Evolutionary conservation across 345 rosid species (phyloP).

Genomic region (Corymbia maculata): DNA sequence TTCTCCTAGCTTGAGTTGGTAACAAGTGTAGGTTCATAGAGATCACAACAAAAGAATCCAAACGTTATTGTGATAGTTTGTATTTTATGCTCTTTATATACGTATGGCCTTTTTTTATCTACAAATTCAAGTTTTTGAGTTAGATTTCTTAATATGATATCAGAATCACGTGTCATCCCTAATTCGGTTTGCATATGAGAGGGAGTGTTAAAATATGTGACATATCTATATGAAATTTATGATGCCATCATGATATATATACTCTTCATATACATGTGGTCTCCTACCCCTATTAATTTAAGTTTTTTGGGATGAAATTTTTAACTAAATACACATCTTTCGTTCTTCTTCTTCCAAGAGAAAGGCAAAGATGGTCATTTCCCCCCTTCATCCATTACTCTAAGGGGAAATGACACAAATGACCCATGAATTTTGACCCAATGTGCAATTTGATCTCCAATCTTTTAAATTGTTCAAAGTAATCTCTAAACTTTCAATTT

Average conservation of each 20-base stretch:
- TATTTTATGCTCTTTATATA: background rate
- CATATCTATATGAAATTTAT: background rate
- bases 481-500: too few relatives aligned
- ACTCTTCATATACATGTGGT: too few relatives aligned
- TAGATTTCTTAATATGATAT: background rate
- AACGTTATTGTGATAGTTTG: background rate
- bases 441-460: too few relatives aligned
- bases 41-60: background rate
- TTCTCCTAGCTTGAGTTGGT: background rate
- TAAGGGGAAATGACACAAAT: background rate
- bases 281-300: background rate
- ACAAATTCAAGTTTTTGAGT: background rate
- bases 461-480: too few relatives aligned
- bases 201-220: background rate
- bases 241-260: background rate
- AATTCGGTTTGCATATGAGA: background rate
- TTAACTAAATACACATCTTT: background rate
- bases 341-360: background rate
- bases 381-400: background rate
- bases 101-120: background rate
- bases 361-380: background rate
- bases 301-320: background rate
- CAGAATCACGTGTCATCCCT: background rate
- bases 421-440: too few relatives aligned
- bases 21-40: background rate